These are phyloP conservation scores for Serendipita sp. DNA, from an alignment of 768 basidiomycete genomes.

Conservation along the genomic window DNA sequence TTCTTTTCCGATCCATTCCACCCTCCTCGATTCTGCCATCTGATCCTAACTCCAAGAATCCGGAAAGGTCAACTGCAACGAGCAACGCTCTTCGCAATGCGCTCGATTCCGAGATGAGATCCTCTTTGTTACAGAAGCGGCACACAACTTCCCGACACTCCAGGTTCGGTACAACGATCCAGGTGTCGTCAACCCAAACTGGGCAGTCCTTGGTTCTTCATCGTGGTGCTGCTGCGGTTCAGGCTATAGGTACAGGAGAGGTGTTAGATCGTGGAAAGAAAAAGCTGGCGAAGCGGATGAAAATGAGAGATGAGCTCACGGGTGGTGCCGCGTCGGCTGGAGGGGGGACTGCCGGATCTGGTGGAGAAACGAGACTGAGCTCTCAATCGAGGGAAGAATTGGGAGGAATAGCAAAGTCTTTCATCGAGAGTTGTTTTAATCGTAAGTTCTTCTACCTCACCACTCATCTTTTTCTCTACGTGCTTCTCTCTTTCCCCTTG, in stretches of 20 bases:
- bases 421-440: slow-evolving; percentile 78
- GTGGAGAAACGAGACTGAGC: slow-evolving; percentile 2
- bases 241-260: slow-evolving; percentile 20
- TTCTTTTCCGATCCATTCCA: slow-evolving; percentile 68
- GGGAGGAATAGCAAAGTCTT: slow-evolving; percentile 52
- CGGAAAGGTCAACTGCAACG: slow-evolving; percentile 2
- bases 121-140: slow-evolving; percentile 39
- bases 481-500: not conserved
- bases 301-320: slow-evolving; percentile 20
- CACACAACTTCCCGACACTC: slow-evolving; percentile 69
- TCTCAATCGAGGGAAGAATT: slow-evolving; percentile 45
- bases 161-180: slow-evolving; percentile 89
- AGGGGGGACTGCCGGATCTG: not conserved
- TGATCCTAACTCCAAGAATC: slow-evolving; percentile 41
- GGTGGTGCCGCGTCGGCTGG: not conserved
- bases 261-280: slow-evolving; percentile 61
- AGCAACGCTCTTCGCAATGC: slow-evolving; percentile 51
- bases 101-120: slow-evolving; percentile 58
- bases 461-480: slow-evolving; percentile 10
- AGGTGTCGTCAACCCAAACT: slow-evolving; percentile 47
- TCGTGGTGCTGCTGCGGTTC: not conserved
- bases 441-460: slow-evolving; percentile 34
- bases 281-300: slow-evolving; percentile 33
- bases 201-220: not conserved
- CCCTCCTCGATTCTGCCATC: slow-evolving; percentile 32